Evolutionary conservation across 1,284 basidiomycete genomes (phyloP).

Genomic region (Hortiboletus rubellus): DNA sequence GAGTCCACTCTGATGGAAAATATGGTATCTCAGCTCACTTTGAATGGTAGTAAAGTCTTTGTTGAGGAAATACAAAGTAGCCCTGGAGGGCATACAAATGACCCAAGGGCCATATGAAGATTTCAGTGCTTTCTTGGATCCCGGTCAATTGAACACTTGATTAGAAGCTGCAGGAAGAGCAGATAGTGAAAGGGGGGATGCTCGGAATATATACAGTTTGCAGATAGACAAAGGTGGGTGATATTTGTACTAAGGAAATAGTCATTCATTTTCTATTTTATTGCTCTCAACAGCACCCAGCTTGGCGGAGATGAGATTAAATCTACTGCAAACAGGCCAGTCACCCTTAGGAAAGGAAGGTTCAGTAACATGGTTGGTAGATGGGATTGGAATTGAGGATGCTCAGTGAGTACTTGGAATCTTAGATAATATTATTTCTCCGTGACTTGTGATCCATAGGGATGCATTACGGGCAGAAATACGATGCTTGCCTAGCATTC

Average conservation of each 20-base stretch:
- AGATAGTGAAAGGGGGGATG: no score
- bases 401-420: neutral
- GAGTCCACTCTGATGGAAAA: no score
- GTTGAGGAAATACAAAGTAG: slow-evolving; percentile 1
- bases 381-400: slow-evolving; percentile 11
- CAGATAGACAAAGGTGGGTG: no score
- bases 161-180: no score
- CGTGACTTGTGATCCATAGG: neutral
- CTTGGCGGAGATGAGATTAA: slow-evolving; percentile 5
- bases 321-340: neutral
- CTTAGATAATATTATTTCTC: no score
- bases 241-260: no score
- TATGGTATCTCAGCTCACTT: neutral
- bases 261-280: no score
- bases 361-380: slow-evolving; percentile 1
- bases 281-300: neutral
- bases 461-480: neutral
- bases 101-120: no score
- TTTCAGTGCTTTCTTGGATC: no score
- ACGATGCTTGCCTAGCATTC: neutral
- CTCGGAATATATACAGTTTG: no score
- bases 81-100: no score
- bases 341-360: neutral
- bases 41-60: slow-evolving; percentile 3
- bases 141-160: no score